Percentiles rank a stretch among this genome's conserved stretches.
Conservation (phyloP, 169 alveolate species). For the Eimeria zaria region DNA sequence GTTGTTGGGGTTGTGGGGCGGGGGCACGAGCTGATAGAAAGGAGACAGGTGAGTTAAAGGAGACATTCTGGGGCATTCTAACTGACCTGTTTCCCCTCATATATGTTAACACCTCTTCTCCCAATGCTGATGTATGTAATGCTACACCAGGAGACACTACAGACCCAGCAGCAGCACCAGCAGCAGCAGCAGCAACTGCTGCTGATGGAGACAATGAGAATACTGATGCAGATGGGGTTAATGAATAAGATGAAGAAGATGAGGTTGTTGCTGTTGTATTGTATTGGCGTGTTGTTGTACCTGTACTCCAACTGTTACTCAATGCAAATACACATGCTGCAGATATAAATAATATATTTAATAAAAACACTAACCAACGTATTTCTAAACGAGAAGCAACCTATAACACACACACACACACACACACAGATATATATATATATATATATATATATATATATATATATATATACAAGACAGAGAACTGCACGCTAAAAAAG, state of each 20-base stretch:
- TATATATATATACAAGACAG: too few relatives aligned
- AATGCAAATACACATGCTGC: conserved; percentile 94
- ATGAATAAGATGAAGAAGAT: too few relatives aligned
- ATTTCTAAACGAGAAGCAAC: conserved; percentile 79
- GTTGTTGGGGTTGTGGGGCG: too few relatives aligned
- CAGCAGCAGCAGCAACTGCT: background rate
- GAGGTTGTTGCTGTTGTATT: background rate
- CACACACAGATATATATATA: background rate
- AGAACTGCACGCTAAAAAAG: too few relatives aligned
- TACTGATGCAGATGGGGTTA: too few relatives aligned
- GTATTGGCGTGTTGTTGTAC: conserved; percentile 4
- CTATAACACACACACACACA: conserved; percentile 25
- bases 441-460: too few relatives aligned
- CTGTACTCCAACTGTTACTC: conserved; percentile 90
- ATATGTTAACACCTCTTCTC: conserved; percentile 5
- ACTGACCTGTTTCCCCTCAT: background rate
- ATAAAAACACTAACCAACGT: conserved; percentile 90
- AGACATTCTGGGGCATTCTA: conserved; percentile 27
- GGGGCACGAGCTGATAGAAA: conserved; percentile 24
- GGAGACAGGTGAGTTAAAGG: conserved; percentile 9
- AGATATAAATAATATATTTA: conserved; percentile 91
- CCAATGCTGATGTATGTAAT: conserved; percentile 20
- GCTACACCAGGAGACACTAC: conserved; percentile 42
- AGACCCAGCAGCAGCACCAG: background rate
- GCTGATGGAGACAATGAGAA: too few relatives aligned